These are phyloP conservation scores for Mucor mucedo DNA, from an alignment of 371 early-diverging fungal species.

Conservation along the genomic window DNA sequence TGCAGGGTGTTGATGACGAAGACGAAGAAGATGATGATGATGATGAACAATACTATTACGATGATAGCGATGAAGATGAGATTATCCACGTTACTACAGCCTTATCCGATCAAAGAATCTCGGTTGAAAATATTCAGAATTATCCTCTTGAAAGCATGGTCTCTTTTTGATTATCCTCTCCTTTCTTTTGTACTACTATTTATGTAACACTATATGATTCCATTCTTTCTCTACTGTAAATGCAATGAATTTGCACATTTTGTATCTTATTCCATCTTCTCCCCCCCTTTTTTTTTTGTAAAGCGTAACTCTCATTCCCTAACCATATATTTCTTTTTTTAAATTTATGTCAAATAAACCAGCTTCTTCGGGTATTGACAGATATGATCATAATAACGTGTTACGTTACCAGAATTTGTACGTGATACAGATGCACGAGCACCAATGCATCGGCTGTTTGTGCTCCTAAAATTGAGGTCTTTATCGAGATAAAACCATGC, in stretches of 20 bases:
- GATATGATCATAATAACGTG: too few relatives aligned
- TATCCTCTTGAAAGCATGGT: not conserved
- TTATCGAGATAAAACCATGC: too few relatives aligned
- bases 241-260: not conserved
- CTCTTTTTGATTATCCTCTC: not conserved
- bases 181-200: not conserved
- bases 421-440: too few relatives aligned
- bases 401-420: too few relatives aligned
- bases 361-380: too few relatives aligned
- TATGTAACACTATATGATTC: constrained; percentile 2
- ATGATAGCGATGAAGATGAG: not conserved
- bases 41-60: not conserved
- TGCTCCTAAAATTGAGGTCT: too few relatives aligned
- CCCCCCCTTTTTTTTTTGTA: not conserved
- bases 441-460: too few relatives aligned
- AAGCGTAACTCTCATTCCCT: not conserved
- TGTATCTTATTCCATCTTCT: not conserved
- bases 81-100: constrained; percentile 7
- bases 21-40: constrained; percentile 12
- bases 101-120: constrained; percentile 14
- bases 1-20: constrained; percentile 7
- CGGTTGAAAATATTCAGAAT: constrained; percentile 5
- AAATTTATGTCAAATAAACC: too few relatives aligned
- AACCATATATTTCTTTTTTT: not conserved
- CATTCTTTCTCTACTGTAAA: not conserved